phyloP scores from a whole-genome alignment of 345 rosid species.

The Jatropha curcas region DNA sequence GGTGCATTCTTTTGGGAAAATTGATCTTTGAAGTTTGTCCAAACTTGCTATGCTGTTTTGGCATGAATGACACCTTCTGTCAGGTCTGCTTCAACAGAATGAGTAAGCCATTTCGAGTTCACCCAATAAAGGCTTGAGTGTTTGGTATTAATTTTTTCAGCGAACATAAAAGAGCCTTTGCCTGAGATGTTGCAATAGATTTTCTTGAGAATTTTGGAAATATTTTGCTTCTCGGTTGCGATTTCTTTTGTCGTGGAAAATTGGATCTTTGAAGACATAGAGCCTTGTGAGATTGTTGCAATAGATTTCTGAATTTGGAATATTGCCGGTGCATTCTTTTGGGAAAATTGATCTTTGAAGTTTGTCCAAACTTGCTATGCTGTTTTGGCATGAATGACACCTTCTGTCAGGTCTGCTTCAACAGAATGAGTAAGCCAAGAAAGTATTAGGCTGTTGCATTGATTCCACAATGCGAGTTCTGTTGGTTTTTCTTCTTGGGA shows the following conservation, averaged over 20 bases:
- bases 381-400: neutral
- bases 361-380: too few relatives aligned
- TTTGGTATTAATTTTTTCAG: neutral
- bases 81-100: neutral
- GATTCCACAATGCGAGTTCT: neutral
- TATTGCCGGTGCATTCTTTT: constrained; percentile 1
- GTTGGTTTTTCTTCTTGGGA: neutral
- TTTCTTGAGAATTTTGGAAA: too few relatives aligned
- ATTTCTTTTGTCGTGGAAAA: too few relatives aligned
- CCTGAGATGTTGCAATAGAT: too few relatives aligned
- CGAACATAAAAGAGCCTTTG: too few relatives aligned
- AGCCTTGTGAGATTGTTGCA: constrained; percentile 1
- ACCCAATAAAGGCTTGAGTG: too few relatives aligned
- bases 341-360: too few relatives aligned
- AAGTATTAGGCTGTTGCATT: neutral
- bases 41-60: too few relatives aligned
- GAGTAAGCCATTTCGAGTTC: neutral
- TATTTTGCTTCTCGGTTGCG: too few relatives aligned
- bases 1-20: constrained; percentile 2
- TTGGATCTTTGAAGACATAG: neutral
- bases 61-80: neutral
- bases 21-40: too few relatives aligned
- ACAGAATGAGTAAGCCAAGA: neutral
- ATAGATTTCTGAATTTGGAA: constrained; percentile 1
- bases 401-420: neutral